Conservation (phyloP, 352 stramenopile species). For the Globisporangium paddicum region DNA sequence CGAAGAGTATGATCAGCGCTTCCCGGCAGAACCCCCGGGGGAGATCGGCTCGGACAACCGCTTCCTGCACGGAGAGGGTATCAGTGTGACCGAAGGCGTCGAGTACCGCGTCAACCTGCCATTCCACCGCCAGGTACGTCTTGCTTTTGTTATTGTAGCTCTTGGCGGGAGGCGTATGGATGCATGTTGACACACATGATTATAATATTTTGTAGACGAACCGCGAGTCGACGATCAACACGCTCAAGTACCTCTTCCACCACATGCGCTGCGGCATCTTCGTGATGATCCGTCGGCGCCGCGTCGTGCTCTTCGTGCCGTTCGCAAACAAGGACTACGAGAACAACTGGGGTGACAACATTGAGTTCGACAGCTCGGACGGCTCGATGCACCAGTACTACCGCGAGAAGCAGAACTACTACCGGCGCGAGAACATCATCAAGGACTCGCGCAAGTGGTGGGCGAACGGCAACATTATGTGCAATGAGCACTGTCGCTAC, state of each 20-base stretch:
- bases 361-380: slow-evolving; percentile 90
- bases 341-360: slow-evolving; percentile 94
- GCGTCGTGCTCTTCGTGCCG: slow-evolving; percentile 95
- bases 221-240: slow-evolving; percentile 90
- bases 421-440: slow-evolving; percentile 80
- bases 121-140: slow-evolving; percentile 80
- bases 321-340: slow-evolving; percentile 97
- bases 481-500: slow-evolving; percentile 93
- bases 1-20: slow-evolving; percentile 65
- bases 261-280: slow-evolving; percentile 99
- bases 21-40: slow-evolving; percentile 30
- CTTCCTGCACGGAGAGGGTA: slow-evolving; percentile 51
- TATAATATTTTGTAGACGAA: slow-evolving; percentile 33
- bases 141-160: not conserved
- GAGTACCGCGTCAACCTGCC: slow-evolving; percentile 89
- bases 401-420: slow-evolving; percentile 75
- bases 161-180: too few relatives aligned
- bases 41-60: slow-evolving; percentile 50
- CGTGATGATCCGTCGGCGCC: slow-evolving; percentile 96
- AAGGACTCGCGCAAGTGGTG: slow-evolving; percentile 93
- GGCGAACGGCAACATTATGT: slow-evolving; percentile 99
- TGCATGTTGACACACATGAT: too few relatives aligned
- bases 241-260: slow-evolving; percentile 97
- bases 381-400: slow-evolving; percentile 92
- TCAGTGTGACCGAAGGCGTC: slow-evolving; percentile 50